A percentile compares a stretch with the other conserved stretches of the same genome.
Conservation (phyloP, 345 rosid genomes). For the Syzygium oleosum region DNA sequence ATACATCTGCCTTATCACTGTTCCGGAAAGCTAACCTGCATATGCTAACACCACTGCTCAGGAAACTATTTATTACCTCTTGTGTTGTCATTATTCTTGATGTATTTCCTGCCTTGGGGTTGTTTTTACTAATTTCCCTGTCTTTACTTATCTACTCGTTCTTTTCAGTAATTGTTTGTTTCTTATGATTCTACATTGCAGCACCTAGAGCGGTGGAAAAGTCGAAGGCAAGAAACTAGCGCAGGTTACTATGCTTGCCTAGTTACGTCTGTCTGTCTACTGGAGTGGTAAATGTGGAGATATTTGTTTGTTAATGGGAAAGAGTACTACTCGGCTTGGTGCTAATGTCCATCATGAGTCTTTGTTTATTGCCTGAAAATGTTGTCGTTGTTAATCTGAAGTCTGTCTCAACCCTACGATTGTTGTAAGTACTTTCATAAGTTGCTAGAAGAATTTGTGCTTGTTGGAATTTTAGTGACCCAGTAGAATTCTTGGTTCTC, state of each 20-base stretch:
- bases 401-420: background rate
- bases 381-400: background rate
- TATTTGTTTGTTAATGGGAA: background rate
- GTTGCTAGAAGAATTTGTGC: background rate
- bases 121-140: background rate
- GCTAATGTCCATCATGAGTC: background rate
- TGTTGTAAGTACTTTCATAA: slow-evolving; percentile 2
- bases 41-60: background rate
- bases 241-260: background rate
- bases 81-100: background rate
- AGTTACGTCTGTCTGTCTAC: background rate
- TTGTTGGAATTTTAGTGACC: background rate
- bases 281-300: background rate
- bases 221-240: slow-evolving; percentile 36
- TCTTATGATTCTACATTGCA: background rate
- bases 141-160: background rate
- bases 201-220: slow-evolving; percentile 63
- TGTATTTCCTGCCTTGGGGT: background rate
- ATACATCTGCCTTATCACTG: background rate
- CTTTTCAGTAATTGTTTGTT: background rate
- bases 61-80: background rate
- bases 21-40: background rate
- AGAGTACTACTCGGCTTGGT: background rate
- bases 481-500: background rate
- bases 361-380: slow-evolving; percentile 5